phyloP scores from a whole-genome alignment of 1,284 basidiomycete genomes.

The Ceratobasidium sp. region DNA sequence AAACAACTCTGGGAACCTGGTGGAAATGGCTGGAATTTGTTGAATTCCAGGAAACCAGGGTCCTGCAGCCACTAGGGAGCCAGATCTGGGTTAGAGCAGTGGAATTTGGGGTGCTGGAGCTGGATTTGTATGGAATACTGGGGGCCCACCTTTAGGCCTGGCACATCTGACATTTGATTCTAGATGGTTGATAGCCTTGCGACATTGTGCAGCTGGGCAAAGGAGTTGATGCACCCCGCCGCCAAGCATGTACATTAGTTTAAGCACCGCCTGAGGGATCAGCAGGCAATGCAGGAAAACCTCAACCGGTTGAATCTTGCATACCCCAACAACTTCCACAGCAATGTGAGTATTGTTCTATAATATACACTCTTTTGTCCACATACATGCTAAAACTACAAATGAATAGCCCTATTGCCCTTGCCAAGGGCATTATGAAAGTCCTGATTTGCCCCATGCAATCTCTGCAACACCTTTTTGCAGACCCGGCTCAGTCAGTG shows the following conservation, averaged over 20 bases:
- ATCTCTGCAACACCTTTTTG: background rate
- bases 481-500: background rate
- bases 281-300: background rate
- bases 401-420: background rate
- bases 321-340: constrained; percentile 23
- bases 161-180: background rate
- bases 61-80: no score
- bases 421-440: background rate
- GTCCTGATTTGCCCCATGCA: background rate
- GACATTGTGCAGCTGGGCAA: constrained; percentile 14
- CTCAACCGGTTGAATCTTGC: background rate
- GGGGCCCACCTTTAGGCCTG: no score
- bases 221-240: background rate
- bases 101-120: no score
- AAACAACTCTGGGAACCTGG: no score
- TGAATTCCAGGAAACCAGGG: no score
- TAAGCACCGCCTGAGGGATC: background rate
- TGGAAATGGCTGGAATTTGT: no score
- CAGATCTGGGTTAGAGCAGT: no score
- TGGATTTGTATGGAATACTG: no score
- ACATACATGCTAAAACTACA: background rate
- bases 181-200: constrained; percentile 29
- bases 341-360: background rate
- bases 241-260: background rate
- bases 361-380: no score